A percentile compares a stretch with the other conserved stretches of the same genome.
phyloP scores from a whole-genome alignment of 306 rosid genomes.

The Lathyrus aphaca region DNA sequence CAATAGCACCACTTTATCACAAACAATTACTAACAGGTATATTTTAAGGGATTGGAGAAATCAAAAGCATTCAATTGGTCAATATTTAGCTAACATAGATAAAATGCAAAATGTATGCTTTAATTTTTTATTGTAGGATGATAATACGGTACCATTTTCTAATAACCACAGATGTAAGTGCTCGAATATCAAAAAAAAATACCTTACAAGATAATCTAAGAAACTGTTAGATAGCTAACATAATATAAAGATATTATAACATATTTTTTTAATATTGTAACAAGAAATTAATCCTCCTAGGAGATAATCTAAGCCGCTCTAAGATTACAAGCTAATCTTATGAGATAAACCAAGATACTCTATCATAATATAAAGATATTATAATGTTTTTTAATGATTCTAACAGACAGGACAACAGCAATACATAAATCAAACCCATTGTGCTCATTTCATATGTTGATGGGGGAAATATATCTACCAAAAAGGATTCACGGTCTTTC shows the following conservation, averaged over 20 bases:
- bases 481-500: constrained; percentile 16
- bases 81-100: constrained; percentile 9
- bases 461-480: constrained; percentile 28
- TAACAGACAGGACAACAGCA: constrained; percentile 16
- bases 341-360: not conserved
- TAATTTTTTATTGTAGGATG: not conserved
- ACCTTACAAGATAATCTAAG: not conserved
- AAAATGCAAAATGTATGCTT: constrained; percentile 24
- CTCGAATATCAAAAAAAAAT: not conserved
- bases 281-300: not conserved
- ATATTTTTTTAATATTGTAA: not conserved
- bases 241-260: not conserved
- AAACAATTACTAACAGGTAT: constrained; percentile 24
- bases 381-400: not conserved
- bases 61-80: constrained; percentile 25
- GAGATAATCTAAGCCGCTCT: not conserved
- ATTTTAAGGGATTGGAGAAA: constrained; percentile 25
- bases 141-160: constrained; percentile 19
- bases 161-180: constrained; percentile 22
- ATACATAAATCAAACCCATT: constrained; percentile 29
- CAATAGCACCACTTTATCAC: constrained; percentile 31
- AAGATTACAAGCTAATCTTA: not conserved
- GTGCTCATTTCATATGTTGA: constrained; percentile 25
- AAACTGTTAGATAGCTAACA: not conserved
- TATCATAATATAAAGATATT: not conserved